Conservation (phyloP, 768 basidiomycete genomes). For the Leccinellum rugosiceps region DNA sequence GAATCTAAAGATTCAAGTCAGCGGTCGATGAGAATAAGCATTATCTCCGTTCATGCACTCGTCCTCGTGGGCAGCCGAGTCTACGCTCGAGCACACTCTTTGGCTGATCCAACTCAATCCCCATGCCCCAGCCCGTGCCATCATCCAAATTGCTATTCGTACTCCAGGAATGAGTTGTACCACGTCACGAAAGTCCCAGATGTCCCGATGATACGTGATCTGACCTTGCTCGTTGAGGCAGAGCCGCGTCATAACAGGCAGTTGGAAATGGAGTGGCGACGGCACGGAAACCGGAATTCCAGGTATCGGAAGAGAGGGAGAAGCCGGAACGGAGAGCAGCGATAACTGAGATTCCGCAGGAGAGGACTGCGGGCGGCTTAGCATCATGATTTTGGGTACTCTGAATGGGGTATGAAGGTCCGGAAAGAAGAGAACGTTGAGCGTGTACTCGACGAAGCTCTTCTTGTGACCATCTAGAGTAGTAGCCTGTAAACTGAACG, state of each 20-base stretch:
- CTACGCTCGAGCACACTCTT: conserved; percentile 8
- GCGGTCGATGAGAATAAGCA: conserved; percentile 13
- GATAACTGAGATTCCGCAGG: conserved; percentile 28
- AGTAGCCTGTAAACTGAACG: not conserved
- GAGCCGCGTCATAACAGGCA: conserved; percentile 69
- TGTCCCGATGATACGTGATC: conserved; percentile 75
- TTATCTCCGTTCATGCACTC: conserved; percentile 2
- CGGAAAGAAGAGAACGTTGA: conserved; percentile 74
- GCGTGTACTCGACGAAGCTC: conserved; percentile 75
- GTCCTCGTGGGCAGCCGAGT: not conserved
- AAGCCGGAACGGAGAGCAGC: conserved; percentile 27
- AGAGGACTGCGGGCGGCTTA: conserved; percentile 30
- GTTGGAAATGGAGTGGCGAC: conserved; percentile 70
- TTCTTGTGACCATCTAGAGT: conserved; percentile 67
- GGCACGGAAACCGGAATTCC: conserved; percentile 57
- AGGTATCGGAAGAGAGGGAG: conserved; percentile 54
- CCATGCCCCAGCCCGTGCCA: conserved; percentile 56
- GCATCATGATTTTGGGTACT: conserved; percentile 40
- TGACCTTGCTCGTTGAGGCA: conserved; percentile 81
- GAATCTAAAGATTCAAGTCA: conserved; percentile 11
- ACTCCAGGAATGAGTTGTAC: conserved; percentile 70
- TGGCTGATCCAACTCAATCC: conserved; percentile 44
- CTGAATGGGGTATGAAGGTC: conserved; percentile 53
- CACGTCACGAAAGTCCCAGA: conserved; percentile 80
- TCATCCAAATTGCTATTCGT: conserved; percentile 65